Percentiles rank a stretch among this genome's conserved stretches.
These are phyloP conservation scores for Penicillium cinerascens DNA, from an alignment of 495 filamentous ascomycete species.

Conservation along the genomic window DNA sequence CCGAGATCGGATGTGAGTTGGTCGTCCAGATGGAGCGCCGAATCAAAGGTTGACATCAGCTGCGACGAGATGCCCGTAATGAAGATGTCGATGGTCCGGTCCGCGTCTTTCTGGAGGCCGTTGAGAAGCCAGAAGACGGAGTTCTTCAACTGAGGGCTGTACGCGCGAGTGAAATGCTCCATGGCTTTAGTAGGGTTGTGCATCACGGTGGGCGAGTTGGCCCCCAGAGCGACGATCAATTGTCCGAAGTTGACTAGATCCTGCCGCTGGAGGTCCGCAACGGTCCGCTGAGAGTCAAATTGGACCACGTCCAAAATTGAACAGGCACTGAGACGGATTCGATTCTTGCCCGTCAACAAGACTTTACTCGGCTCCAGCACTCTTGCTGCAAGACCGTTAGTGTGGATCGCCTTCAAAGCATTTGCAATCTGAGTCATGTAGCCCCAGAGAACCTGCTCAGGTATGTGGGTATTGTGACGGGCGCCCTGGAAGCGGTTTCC, in stretches of 20 bases:
- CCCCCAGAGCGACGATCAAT: constrained; percentile 74
- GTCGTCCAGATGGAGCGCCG: constrained; percentile 70
- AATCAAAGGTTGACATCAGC: constrained; percentile 66
- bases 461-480: constrained; percentile 49
- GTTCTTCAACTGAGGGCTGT: constrained; percentile 69
- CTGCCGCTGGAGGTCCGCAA: constrained; percentile 77
- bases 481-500: constrained; percentile 51
- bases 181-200: constrained; percentile 58
- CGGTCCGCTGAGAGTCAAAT: constrained; percentile 59
- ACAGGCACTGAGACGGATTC: constrained; percentile 86
- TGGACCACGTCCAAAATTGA: constrained; percentile 83
- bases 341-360: constrained; percentile 64
- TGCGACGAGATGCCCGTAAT: constrained; percentile 72
- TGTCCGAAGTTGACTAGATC: constrained; percentile 86
- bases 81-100: constrained; percentile 73
- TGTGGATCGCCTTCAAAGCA: constrained; percentile 82
- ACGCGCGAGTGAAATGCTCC: constrained; percentile 68
- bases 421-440: constrained; percentile 92
- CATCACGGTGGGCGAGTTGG: constrained; percentile 54
- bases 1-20: constrained; percentile 64
- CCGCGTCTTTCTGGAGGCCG: constrained; percentile 43
- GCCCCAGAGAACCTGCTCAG: constrained; percentile 81
- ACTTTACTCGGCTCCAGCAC: constrained; percentile 83
- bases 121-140: constrained; percentile 73
- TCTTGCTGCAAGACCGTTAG: constrained; percentile 73